Evolutionary conservation across 257 asterid species (phyloP), one percentile per base, ranked within the genome.

Genomic region (Penstemon barbatus): DNA sequence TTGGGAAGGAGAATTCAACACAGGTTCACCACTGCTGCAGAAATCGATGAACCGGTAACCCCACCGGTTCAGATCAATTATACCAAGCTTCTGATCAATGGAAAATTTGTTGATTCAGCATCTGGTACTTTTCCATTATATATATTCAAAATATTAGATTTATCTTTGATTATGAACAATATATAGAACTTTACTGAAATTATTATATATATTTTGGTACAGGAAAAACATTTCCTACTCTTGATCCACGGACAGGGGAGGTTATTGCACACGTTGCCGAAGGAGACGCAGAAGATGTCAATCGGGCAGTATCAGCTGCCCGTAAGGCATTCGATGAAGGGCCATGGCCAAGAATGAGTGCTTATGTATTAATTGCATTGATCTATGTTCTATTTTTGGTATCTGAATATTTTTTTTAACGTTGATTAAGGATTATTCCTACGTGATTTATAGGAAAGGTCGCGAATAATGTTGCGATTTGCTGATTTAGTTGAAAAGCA

Each of bases 261-360:
- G 89, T 85, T 42, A 90, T 90, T 56, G 84, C 95, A 3, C 79
- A 89, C 56, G 88, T 89, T 12, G 83, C 95, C 2, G 95, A 90
- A 78, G 97, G 88, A 3, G 95, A 87, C 69, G 81, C 75, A 0
- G 95, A 90, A 44, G 97, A 90, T 52, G 60, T 85, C 41, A 72
- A 90, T 57, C 85, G 91, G 3, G 97, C 97, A 2, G 97, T 90
- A 1, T 74, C 89, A 9, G 91, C 95, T 62, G 97, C 97, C 9
- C 84, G 95, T 1, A 84, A 85, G 86, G 97, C 95, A 0, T 90
- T 87, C 18, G 97, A 90, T 58, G 91, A 84, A 49, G 95, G 95
- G n/a, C 95, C 97, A 0, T 90, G 97, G 97, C 95, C 95, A 0
- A 84, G 52, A 80, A 90, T 90, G 97, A 85, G 79, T 72, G 95